Conservation (phyloP, 2,329 filamentous ascomycete genomes). For the Lanzia echinophila region DNA sequence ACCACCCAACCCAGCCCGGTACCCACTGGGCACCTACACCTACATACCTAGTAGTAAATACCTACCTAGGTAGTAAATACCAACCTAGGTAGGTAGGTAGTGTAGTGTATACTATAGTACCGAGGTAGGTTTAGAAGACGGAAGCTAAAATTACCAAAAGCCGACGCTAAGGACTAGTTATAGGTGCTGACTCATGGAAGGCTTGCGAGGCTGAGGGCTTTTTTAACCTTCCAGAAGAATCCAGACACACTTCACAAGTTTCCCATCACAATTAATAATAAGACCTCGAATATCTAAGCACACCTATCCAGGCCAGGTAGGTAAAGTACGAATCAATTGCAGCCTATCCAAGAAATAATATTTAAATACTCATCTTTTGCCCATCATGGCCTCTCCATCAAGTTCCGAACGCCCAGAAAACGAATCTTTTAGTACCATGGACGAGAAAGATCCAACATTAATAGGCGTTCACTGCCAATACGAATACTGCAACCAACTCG, state of each 20-base stretch:
- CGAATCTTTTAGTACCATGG: constrained; percentile 64
- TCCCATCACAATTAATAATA: background rate
- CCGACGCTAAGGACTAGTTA: no score
- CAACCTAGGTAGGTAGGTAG: no score
- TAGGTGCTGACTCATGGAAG: no score
- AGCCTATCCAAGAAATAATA: background rate
- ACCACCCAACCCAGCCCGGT: no score
- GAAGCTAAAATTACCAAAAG: no score
- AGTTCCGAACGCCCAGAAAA: constrained; percentile 33
- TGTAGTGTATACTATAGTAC: no score
- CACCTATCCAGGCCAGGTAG: background rate
- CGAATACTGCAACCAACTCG: constrained; percentile 86
- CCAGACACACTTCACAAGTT: constrained; percentile 7
- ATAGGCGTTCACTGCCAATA: constrained; percentile 90
- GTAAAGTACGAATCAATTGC: background rate
- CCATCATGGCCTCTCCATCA: constrained; percentile 48
- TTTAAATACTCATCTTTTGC: constrained; percentile 10
- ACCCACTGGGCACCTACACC: no score
- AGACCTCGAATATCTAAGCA: background rate
- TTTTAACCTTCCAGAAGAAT: constrained; percentile 10
- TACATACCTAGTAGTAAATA: no score
- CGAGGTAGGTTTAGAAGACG: no score
- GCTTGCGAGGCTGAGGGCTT: background rate
- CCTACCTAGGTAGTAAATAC: no score
- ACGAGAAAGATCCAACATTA: constrained; percentile 70